Conservation (phyloP, 108 stramenopile genomes). For the Pseudonitzschia multiseries region DNA sequence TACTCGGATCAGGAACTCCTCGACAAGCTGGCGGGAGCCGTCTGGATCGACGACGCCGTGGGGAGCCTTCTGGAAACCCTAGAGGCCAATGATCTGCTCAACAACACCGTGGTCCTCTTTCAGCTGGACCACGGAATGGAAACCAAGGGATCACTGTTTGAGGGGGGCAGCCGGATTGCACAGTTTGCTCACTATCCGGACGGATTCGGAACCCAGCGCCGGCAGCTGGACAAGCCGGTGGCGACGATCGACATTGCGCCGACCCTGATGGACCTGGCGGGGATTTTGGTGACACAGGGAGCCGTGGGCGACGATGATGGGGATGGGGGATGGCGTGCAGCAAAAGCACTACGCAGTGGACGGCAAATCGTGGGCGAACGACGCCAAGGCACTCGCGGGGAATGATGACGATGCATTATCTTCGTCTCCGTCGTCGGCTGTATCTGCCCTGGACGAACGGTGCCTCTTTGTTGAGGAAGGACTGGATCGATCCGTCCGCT, state of each 20-base stretch:
- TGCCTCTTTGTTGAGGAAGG: constrained; percentile 6
- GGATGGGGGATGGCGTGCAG: too few species aligned
- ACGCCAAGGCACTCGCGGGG: background rate
- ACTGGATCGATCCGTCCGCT: constrained; percentile 4
- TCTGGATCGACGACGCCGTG: constrained; percentile 50
- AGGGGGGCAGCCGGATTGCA: constrained; percentile 34
- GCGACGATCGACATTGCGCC: constrained; percentile 39
- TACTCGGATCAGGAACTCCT: background rate
- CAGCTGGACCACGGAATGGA: constrained; percentile 45
- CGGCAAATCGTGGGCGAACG: constrained; percentile 28
- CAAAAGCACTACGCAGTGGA: constrained; percentile 31
- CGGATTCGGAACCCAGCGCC: background rate
- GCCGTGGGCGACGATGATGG: background rate
- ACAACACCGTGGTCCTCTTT: constrained; percentile 43
- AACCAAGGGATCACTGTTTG: constrained; percentile 37
- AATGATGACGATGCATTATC: background rate
- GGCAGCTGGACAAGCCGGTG: background rate
- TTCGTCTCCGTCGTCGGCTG: too few species aligned
- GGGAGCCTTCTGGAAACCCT: constrained; percentile 36
- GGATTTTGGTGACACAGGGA: background rate
- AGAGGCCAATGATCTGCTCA: constrained; percentile 19
- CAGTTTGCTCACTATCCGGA: constrained; percentile 42
- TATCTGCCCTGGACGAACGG: background rate
- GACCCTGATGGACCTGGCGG: constrained; percentile 35
- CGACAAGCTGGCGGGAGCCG: constrained; percentile 30